phyloP scores from a whole-genome alignment of 2,329 filamentous ascomycete species.

The Knufia petricola region DNA sequence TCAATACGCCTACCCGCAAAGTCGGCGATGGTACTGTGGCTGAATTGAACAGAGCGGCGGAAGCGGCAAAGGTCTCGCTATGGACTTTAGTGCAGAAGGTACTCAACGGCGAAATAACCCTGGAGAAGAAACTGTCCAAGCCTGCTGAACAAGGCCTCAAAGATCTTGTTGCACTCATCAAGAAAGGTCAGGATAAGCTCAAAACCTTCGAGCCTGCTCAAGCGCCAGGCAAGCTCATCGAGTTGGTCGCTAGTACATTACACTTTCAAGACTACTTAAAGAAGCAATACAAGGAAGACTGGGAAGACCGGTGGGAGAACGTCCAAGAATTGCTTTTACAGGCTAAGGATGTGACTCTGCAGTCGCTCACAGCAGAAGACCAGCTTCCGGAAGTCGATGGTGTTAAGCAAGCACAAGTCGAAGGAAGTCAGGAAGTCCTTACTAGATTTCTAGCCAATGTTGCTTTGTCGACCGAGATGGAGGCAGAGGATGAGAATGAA shows the following conservation, averaged over 20 bases:
- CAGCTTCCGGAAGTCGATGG: conserved; percentile 59
- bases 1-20: conserved; percentile 73
- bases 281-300: conserved; percentile 60
- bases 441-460: conserved; percentile 83
- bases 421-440: conserved; percentile 52
- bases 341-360: conserved; percentile 53
- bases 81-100: conserved; percentile 63
- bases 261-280: conserved; percentile 66
- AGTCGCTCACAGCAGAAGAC: conserved; percentile 45
- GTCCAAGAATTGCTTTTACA: conserved; percentile 78
- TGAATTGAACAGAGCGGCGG: conserved; percentile 64
- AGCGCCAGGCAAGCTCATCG: conserved; percentile 41
- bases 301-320: conserved; percentile 75
- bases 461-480: conserved; percentile 69
- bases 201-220: conserved; percentile 23
- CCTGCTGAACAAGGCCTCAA: conserved; percentile 48
- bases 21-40: conserved; percentile 74
- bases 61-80: conserved; percentile 56
- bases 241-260: conserved; percentile 54
- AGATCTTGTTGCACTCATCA: conserved; percentile 50
- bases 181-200: conserved; percentile 48
- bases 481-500: conserved; percentile 49
- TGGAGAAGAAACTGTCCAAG: conserved; percentile 47
- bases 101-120: conserved; percentile 42
- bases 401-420: conserved; percentile 49